Conservation (phyloP, 805 yeast species). For the Lachancea quebecensis region DNA sequence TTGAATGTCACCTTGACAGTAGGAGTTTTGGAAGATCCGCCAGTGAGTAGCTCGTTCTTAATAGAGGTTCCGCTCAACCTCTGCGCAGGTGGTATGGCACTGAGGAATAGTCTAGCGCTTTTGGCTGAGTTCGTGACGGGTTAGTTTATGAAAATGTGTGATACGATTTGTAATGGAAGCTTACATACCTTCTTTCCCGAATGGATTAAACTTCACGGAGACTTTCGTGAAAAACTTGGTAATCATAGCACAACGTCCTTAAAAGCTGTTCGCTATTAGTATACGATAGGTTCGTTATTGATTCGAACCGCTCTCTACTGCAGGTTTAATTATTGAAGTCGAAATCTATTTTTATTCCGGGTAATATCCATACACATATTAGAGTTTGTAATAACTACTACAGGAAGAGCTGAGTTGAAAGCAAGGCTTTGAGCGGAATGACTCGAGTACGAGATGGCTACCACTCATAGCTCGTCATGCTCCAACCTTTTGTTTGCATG, state of each 20-base stretch:
- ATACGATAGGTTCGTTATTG: not conserved
- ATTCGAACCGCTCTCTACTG: not conserved
- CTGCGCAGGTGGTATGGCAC: conserved; percentile 72
- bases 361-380: not conserved
- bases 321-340: not conserved
- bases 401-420: not conserved
- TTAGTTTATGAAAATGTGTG: conserved; percentile 1
- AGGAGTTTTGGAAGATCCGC: conserved; percentile 43
- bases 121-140: conserved; percentile 40
- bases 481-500: conserved; percentile 1
- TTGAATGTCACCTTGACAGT: conserved; percentile 69
- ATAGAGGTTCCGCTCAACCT: conserved; percentile 51
- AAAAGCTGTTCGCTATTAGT: not conserved
- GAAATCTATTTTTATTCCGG: not conserved
- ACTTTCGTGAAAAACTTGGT: conserved; percentile 83
- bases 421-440: not conserved
- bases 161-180: not conserved
- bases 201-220: conserved; percentile 71
- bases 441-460: not conserved
- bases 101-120: conserved; percentile 69
- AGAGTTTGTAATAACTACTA: too few species aligned
- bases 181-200: conserved; percentile 51
- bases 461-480: conserved; percentile 20
- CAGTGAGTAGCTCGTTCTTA: conserved; percentile 53
- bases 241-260: conserved; percentile 46